phyloP scores from a whole-genome alignment of 257 asterid genomes.

The Solanum chaucha region DNA sequence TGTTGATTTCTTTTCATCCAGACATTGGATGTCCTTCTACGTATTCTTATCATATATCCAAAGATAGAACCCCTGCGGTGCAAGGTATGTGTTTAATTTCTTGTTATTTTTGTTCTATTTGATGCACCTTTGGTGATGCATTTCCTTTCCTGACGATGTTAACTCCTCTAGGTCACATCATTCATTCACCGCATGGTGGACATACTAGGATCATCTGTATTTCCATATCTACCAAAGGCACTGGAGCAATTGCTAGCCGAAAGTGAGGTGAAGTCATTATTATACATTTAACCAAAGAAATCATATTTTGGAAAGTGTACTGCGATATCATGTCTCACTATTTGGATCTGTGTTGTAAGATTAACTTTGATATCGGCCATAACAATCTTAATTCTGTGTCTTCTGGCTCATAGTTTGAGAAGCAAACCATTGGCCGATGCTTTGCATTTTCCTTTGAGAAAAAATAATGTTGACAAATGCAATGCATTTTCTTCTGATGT shows the following conservation, averaged over 20 bases:
- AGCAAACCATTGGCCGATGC: not conserved
- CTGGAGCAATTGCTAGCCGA: conserved; percentile 78
- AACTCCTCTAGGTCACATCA: conserved; percentile 58
- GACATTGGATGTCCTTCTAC: conserved; percentile 58
- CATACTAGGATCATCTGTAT: conserved; percentile 71
- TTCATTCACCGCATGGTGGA: conserved; percentile 98
- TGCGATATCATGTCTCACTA: not conserved
- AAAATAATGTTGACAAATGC: not conserved
- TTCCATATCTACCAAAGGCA: conserved; percentile 89
- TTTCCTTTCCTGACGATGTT: conserved; percentile 4
- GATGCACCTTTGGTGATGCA: not conserved
- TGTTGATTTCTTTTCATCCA: conserved; percentile 6
- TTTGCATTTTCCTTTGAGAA: not conserved
- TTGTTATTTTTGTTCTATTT: not conserved
- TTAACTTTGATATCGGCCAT: not conserved
- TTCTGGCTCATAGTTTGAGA: not conserved
- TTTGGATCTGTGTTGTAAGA: not conserved
- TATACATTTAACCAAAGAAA: not conserved
- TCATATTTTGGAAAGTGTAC: not conserved
- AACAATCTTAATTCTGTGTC: not conserved
- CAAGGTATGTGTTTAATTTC: conserved; percentile 46
- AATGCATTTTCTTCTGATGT: not conserved
- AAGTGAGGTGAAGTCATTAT: conserved; percentile 54
- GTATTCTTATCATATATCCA: conserved; percentile 80
- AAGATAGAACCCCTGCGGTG: conserved; percentile 58